Conservation (phyloP, 306 rosid genomes). For the Sophora flavescens region DNA sequence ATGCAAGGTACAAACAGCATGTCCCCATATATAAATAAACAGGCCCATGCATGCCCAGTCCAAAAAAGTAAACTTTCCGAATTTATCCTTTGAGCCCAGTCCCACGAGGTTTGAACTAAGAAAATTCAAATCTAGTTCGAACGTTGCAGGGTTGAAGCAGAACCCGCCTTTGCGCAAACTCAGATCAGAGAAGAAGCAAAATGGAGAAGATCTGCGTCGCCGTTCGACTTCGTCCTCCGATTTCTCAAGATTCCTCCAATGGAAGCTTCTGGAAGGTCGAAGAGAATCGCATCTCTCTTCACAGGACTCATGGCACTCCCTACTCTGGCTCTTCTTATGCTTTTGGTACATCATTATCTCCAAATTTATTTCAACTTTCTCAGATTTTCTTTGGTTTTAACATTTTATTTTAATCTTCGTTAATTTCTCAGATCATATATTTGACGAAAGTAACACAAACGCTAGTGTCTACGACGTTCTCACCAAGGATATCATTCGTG, state of each 20-base stretch:
- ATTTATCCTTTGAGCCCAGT: too few species aligned
- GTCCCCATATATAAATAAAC: too few species aligned
- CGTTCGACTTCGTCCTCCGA: conserved; percentile 78
- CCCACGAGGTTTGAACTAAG: too few species aligned
- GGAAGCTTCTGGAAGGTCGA: conserved; percentile 88
- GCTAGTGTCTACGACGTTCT: conserved; percentile 80
- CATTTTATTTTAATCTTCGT: background rate
- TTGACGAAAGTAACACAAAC: conserved; percentile 77
- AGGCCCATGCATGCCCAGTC: background rate
- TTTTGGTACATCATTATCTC: conserved; percentile 61
- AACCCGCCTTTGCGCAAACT: conserved; percentile 36
- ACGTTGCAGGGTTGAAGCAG: background rate
- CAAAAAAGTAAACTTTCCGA: background rate
- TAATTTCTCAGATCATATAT: conserved; percentile 75
- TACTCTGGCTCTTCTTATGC: conserved; percentile 74
- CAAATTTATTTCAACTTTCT: background rate
- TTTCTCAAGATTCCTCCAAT: conserved; percentile 52
- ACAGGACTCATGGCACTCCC: conserved; percentile 83
- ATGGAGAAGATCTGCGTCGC: conserved; percentile 98
- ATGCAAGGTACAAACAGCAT: too few species aligned
- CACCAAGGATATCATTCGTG: conserved; percentile 82
- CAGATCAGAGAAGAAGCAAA: conserved; percentile 31
- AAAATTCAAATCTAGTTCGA: conserved; percentile 42
- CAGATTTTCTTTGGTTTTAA: background rate
- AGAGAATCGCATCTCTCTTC: conserved; percentile 89